Base-by-base conservation (phyloP, 106 monocot species). In the Dioscorea zingiberensis region DNA sequence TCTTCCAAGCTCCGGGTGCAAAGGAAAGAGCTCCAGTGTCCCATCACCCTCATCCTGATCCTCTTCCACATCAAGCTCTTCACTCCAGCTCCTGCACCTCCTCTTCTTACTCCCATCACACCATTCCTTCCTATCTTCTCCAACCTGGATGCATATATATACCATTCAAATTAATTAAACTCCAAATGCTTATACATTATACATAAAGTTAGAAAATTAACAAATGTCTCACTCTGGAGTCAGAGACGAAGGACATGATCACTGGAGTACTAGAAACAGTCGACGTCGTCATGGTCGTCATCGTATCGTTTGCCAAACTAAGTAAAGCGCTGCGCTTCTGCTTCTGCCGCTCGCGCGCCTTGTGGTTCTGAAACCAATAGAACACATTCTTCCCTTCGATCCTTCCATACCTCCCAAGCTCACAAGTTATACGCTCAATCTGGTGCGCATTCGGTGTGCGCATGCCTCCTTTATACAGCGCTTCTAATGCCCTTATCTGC, bases 321-420 rank as follows among this genome's bases (percentile, higher is more conserved):
- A 85, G 81, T 16, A 82, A 62, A 44, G 74, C 80, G 19, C 58
- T 66, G 27, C 83, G 87, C 64, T 81, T 83, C 74, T 83, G 83
- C 71, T 77, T 77, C 70, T 83, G 83, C 32, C 94, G 74, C 71
- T 90, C 94, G 12, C 89, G 70, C 4, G 94, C 94, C 74, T 94
- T 94, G 81, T 94, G 94, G 64, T 94, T 94, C 74, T 94, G 94
- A 54, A 94, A 93, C 93, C 93, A 93, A 78, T 89, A 93, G 85
- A 93, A 93, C 9, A 93, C 88, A 62, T 93, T 93, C 81, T 94
- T 94, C 55, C 87, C 87, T 58, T 87, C 83, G 25, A 87, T 87
- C 71, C 80, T 63, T 15, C 87, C 87, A 13, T 87, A 63, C 26
- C 65, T 64, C 45, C 71, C 58, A 26, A 87, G 80, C 77, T 87